Evolutionary conservation across 2,329 filamentous ascomycete species (phyloP).

Genomic region (Trichoderma oligosporum): DNA sequence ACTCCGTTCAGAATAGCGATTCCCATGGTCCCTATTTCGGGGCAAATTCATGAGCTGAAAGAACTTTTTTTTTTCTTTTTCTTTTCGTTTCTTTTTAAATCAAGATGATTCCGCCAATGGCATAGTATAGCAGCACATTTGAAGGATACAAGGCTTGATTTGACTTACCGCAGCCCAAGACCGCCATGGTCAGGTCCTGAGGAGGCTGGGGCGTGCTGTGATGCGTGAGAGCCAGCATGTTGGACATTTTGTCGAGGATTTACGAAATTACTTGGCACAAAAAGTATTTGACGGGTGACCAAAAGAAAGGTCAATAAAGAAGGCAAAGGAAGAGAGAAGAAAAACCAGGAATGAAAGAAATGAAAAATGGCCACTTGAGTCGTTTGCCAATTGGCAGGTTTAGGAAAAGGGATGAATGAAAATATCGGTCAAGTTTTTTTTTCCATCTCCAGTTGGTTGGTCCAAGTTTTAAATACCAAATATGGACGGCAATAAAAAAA

Average conservation of each 20-base stretch:
- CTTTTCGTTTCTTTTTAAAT: background rate
- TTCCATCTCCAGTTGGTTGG: slow-evolving; percentile 7
- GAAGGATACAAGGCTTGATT: background rate
- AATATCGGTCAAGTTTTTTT: background rate
- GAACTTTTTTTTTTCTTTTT: too few relatives aligned
- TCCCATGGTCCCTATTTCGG: slow-evolving; percentile 68
- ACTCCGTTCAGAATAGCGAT: slow-evolving; percentile 80
- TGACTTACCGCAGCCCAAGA: slow-evolving; percentile 73
- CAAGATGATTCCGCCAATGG: background rate
- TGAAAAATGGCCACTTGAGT: background rate
- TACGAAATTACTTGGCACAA: slow-evolving; percentile 11
- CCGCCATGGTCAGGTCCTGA: slow-evolving; percentile 64
- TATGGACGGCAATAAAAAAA: too few relatives aligned
- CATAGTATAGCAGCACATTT: background rate
- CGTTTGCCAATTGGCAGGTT: background rate
- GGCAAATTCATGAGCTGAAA: background rate
- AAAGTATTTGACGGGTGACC: slow-evolving; percentile 11
- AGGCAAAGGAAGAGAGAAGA: background rate
- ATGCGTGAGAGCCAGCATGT: slow-evolving; percentile 30
- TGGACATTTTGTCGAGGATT: slow-evolving; percentile 22
- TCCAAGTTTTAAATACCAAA: slow-evolving; percentile 13
- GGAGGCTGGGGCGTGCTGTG: slow-evolving; percentile 35
- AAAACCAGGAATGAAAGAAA: background rate
- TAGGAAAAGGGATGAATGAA: background rate
- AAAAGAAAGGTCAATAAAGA: background rate